Base-by-base conservation (phyloP, 179 eudicot species). In the Silene noctiflora region DNA sequence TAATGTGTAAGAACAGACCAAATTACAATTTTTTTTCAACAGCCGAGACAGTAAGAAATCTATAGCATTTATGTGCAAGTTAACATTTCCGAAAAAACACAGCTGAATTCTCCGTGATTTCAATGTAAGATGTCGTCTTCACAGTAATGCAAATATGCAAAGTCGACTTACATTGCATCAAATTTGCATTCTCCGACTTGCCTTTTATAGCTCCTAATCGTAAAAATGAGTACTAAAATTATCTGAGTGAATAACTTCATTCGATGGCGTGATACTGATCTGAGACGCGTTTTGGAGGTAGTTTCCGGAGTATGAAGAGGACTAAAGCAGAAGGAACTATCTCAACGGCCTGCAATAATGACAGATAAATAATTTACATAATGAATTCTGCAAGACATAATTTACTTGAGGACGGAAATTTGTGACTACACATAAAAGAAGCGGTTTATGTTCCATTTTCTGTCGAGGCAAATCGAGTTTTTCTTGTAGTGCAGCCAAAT, bases 291-390 rank as follows among this genome's bases (percentile, higher is more conserved):
- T 77, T 90, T 11, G 92, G 92, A 4, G 95, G 95, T 59, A 91
- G 79, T 80, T 89, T 87, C 51, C 93, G 83, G 35, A 92, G 91
- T 74, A 92, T 86, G 77, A 83, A 89, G 66, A 92, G 90, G 35
- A 92, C 97, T 55, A 92, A 76, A 61, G 86, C 89, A 6, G 95
- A 92, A 20, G 97, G 95, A 71, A 90, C 61, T 56, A 91, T 86
- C 87, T 91, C 95, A 55, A 89, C 97, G 10, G 72, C 74, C 97
- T 91, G 76, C 61, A 81, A 77, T 51, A 33, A 31, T 14, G 22
- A 25, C 10, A 58, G 11, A 58, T 20, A 58, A 20, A 58, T 20
- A 19, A 20, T n/a, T 58, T 19, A n/a, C 21, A n/a, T 58, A 11
- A 1, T 39, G 46, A 39, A 8, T 44, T 10, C n/a, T n/a, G n/a